A percentile compares a stretch with the other conserved stretches of the same genome.
phyloP scores from a whole-genome alignment of 345 rosid genomes.

The Hibiscus syriacus region DNA sequence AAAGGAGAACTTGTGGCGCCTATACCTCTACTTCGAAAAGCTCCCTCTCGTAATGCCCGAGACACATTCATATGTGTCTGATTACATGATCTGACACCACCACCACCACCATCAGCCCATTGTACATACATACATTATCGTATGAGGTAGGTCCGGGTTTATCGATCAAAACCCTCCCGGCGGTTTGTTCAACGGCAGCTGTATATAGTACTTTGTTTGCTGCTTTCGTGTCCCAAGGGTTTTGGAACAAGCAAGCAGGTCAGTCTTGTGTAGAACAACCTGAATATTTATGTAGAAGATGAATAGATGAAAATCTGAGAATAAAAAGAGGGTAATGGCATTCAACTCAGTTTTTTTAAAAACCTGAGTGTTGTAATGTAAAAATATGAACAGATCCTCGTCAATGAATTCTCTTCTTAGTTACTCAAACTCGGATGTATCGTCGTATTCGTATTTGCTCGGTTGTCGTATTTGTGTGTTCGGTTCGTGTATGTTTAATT shows the following conservation, averaged over 20 bases:
- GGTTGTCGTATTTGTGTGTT: too few species aligned
- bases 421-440: background rate
- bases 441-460: too few species aligned
- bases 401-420: background rate
- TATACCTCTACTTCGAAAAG: conserved; percentile 46
- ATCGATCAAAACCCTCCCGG: background rate
- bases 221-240: background rate
- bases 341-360: conserved; percentile 35
- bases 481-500: too few species aligned
- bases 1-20: conserved; percentile 41
- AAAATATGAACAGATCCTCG: background rate
- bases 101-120: conserved; percentile 2
- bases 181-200: conserved; percentile 10
- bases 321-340: conserved; percentile 8
- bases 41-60: conserved; percentile 38
- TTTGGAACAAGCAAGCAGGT: background rate
- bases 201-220: conserved; percentile 16
- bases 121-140: conserved; percentile 22
- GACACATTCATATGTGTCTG: conserved; percentile 31
- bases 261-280: background rate
- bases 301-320: background rate
- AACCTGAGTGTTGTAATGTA: conserved; percentile 38
- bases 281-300: background rate
- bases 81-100: conserved; percentile 61
- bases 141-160: conserved; percentile 10